Conservation (phyloP, 495 filamentous ascomycete genomes). For the Cladorrhinum samala region DNA sequence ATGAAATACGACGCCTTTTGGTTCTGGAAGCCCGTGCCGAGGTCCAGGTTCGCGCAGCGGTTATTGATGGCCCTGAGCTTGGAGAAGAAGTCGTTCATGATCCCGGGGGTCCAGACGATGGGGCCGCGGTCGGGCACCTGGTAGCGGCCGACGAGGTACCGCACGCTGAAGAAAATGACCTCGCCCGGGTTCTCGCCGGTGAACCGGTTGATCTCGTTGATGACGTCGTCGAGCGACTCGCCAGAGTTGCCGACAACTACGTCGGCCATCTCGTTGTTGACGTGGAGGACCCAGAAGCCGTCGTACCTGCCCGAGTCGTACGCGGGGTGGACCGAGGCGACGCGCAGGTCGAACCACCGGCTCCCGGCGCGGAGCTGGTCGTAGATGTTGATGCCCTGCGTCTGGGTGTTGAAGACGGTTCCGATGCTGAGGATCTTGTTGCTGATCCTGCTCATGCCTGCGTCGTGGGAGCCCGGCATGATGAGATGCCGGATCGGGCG, state of each 20-base stretch:
- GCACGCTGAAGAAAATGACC: slow-evolving; percentile 27
- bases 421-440: slow-evolving; percentile 15
- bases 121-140: slow-evolving; percentile 16
- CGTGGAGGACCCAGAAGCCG: slow-evolving; percentile 19
- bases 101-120: slow-evolving; percentile 11
- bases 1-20: slow-evolving; percentile 15
- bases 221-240: slow-evolving; percentile 22
- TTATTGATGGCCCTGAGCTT: slow-evolving; percentile 17
- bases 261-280: slow-evolving; percentile 11
- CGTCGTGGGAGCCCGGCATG: slow-evolving; percentile 27
- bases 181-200: slow-evolving; percentile 27
- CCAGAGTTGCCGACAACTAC: slow-evolving; percentile 24
- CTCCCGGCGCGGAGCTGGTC: slow-evolving; percentile 24
- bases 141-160: slow-evolving; percentile 21
- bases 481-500: slow-evolving; percentile 24
- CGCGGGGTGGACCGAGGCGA: slow-evolving; percentile 15
- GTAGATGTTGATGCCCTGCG: slow-evolving; percentile 25
- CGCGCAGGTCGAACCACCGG: slow-evolving; percentile 28
- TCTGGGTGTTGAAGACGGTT: slow-evolving; percentile 21
- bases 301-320: slow-evolving; percentile 5
- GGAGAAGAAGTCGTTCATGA: slow-evolving; percentile 17
- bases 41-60: slow-evolving; percentile 18
- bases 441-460: slow-evolving; percentile 27
- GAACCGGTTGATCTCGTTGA: slow-evolving; percentile 29
- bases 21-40: slow-evolving; percentile 15